A percentile compares a stretch with the other conserved stretches of the same genome.
Conservation (phyloP, 2,329 filamentous ascomycete genomes). For the Rhinocladiella similis region DNA sequence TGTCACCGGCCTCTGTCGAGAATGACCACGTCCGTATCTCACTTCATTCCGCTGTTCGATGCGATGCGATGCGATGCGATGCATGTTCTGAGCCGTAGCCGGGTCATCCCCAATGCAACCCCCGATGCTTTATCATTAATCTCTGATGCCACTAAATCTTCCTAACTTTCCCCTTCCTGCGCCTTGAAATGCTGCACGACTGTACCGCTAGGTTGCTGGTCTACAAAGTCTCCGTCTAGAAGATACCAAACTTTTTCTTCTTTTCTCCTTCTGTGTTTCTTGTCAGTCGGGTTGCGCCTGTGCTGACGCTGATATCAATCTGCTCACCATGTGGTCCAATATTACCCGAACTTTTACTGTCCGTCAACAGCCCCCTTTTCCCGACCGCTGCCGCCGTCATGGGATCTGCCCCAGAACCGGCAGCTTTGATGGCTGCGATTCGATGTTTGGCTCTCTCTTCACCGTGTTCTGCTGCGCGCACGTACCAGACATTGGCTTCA, state of each 20-base stretch:
- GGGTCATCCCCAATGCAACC: neutral
- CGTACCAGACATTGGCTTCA: conserved; percentile 98
- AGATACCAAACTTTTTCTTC: conserved; percentile 34
- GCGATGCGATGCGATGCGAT: too few species aligned
- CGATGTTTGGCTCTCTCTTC: conserved; percentile 87
- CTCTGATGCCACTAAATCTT: neutral
- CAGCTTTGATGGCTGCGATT: conserved; percentile 80
- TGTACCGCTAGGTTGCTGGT: too few species aligned
- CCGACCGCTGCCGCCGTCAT: conserved; percentile 28
- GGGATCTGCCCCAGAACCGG: conserved; percentile 60
- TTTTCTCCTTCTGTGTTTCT: conserved; percentile 27
- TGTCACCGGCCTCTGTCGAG: too few species aligned
- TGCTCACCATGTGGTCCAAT: conserved; percentile 24
- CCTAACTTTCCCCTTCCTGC: neutral
- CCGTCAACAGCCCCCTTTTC: conserved; percentile 17
- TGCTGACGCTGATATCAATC: neutral
- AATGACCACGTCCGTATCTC: too few species aligned
- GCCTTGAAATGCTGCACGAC: neutral
- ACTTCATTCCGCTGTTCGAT: too few species aligned
- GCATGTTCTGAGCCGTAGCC: too few species aligned
- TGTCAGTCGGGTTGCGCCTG: conserved; percentile 6
- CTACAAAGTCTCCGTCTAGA: conserved; percentile 24
- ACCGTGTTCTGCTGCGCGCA: conserved; percentile 87
- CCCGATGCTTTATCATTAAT: neutral
- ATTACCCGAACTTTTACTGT: conserved; percentile 20